Conservation (phyloP, 2,329 filamentous ascomycete species). For the Hypoxylon sp. region DNA sequence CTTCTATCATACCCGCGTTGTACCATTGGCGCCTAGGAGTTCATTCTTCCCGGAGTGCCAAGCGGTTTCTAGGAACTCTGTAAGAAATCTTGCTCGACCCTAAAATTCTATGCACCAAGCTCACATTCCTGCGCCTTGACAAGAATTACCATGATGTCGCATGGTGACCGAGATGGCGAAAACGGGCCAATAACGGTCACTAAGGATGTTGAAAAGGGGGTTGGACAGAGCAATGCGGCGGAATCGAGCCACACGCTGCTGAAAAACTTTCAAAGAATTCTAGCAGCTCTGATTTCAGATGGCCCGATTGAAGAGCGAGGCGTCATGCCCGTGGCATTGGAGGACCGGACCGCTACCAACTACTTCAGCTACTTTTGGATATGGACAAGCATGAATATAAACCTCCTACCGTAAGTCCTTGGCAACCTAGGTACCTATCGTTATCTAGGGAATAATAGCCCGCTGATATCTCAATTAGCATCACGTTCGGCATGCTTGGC, state of each 20-base stretch:
- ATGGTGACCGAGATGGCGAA: conserved; percentile 12
- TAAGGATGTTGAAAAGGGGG: conserved; percentile 36
- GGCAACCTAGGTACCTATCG: neutral
- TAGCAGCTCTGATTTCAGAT: conserved; percentile 35
- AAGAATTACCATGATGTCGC: conserved; percentile 18
- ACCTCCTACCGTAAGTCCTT: conserved; percentile 51
- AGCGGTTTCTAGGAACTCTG: neutral
- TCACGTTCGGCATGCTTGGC: conserved; percentile 76
- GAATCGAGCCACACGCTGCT: conserved; percentile 16
- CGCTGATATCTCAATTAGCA: conserved; percentile 55
- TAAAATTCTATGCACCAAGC: neutral
- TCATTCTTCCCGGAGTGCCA: neutral
- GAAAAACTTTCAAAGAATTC: conserved; percentile 9
- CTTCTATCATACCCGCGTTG: conserved; percentile 3
- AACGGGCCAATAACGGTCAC: conserved; percentile 1
- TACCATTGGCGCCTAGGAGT: conserved; percentile 8
- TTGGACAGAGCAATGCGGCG: conserved; percentile 22
- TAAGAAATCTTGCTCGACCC: neutral
- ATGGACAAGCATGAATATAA: conserved; percentile 53
- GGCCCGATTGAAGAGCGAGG: conserved; percentile 50
- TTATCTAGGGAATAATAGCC: neutral
- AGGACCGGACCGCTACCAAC: conserved; percentile 51
- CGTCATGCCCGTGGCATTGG: conserved; percentile 51
- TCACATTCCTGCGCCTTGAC: neutral
- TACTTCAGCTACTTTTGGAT: conserved; percentile 53